Evolutionary conservation across 768 basidiomycete species (phyloP).

Genomic region (Lentinus brumalis): DNA sequence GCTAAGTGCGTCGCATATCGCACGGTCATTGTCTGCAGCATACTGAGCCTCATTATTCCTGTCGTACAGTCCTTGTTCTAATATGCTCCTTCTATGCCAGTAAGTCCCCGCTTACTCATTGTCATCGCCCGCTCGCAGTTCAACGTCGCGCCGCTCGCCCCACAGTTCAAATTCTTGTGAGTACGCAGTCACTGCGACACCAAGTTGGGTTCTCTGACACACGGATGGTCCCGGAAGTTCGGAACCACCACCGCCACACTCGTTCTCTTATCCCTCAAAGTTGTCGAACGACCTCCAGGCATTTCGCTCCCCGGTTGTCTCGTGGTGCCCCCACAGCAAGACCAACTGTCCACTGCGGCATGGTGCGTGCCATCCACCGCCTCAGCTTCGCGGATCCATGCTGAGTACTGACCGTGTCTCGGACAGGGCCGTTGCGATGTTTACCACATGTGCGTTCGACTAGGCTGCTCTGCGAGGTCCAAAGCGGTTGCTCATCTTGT

Average conservation of each 20-base stretch:
- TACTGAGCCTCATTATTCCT: neutral
- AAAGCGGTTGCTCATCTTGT: neutral
- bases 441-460: neutral
- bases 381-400: too few species aligned
- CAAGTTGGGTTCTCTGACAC: too few species aligned
- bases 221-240: neutral
- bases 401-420: neutral
- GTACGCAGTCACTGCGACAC: neutral
- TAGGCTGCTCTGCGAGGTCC: neutral
- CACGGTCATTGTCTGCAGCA: neutral
- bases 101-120: neutral
- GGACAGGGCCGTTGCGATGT: neutral
- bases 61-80: neutral
- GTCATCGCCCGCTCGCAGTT: neutral
- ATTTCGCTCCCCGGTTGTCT: constrained; percentile 6
- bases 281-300: neutral
- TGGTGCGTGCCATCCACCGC: neutral
- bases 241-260: neutral
- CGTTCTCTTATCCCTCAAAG: neutral
- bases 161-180: constrained; percentile 6
- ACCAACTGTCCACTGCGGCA: neutral
- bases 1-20: neutral
- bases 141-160: neutral
- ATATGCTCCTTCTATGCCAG: neutral
- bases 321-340: neutral